Base-by-base conservation (phyloP, 805 yeast genomes). In the Torulaspora indica region DNA sequence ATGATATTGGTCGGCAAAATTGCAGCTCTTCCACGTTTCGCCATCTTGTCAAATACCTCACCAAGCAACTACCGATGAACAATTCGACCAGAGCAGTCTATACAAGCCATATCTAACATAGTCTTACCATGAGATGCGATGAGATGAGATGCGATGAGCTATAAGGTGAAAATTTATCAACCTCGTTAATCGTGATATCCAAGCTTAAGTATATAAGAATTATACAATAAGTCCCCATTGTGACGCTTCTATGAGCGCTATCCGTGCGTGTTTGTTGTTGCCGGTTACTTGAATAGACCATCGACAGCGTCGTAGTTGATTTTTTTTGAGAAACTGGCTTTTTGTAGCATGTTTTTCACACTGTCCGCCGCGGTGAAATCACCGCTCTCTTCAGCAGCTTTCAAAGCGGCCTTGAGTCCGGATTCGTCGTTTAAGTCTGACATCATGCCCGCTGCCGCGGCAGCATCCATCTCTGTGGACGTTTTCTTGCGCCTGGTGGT, bases 1-100 rank as follows among this genome's bases (percentile, higher is more conserved):
- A 95, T 90, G 61, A 93, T 85, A 67, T 93, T 93, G 14, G 89
- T 85, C 8, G 98, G 98, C 61, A 91, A 72, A 45, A 90, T 76
- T 36, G 97, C 96, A 22, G 96, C 93, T 76, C 96, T 85, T 69
- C 85, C 81, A 64, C 81, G 77, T 66, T 82, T 86, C 28, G 78
- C 95, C 98, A 91, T 91, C 18, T 33, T 29, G 35, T 25, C 15
- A 5, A 12, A 12, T 14, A 20, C 10, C 4, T 17, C 15, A 5
- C 15, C 31, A 33, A 32, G 5, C 22, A 20, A 4, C 22, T 20
- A 20, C 5, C 5, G 22, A 20, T 20, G 22, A 20, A 20, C 22
- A 20, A 20, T 20, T 20, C 22, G 22, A 20, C 5, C 22, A 20
- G 5, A n/a, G n/a, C n/a, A n/a, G n/a, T n/a, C n/a, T n/a, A n/a